Base-by-base conservation (phyloP, 208 protist genomes). In the Leishmania tarentolae region DNA sequence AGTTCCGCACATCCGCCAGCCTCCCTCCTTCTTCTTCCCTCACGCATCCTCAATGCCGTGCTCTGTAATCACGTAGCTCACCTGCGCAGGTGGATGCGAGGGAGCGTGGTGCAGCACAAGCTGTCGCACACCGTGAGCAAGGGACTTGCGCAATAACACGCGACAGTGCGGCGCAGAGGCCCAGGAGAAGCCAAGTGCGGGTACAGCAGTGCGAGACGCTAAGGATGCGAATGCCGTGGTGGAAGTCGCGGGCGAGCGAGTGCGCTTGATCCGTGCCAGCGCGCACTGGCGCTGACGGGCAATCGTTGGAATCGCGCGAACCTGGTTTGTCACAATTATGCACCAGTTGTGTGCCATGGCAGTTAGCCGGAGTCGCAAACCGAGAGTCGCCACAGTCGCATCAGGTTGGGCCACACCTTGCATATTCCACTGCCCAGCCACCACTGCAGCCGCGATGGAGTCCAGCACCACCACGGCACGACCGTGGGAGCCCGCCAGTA, bases 291-390 rank as follows among this genome's bases (percentile, higher is more conserved):
- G 59, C 8, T 40, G 47, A 31, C 79, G 73, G 61, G 53, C 79
- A 28, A 66, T 24, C 11, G 35, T 53, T n/a, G 85, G 83, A 13
- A 89, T 75, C 1, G 82, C 74, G 15, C 88, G 88, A 21, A 94
- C 89, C 53, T 96, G 90, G 68, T 96, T 96, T 6, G 84, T 86
- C 19, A 91, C 89, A 19, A 96, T 2, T 31, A 94, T 87, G 17
- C 87, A 90, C 72, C 83, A 88, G 35, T 83, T 78, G 56, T 90
- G 75, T 44, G 57, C 35, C 1, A 85, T 82, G 4, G 90, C 89
- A 65, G 88, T 87, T 6, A 77, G 66, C 47, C 87, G 88, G 72
- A 96, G 80, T n/a, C 68, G 47, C 47, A 79, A 50, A 9, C 89
- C 88, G 24, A 86, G 75, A 0, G 78, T 66, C 0, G 74, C 81